Conservation (phyloP, 2,329 filamentous ascomycete species). For the Xylariales sp. region DNA sequence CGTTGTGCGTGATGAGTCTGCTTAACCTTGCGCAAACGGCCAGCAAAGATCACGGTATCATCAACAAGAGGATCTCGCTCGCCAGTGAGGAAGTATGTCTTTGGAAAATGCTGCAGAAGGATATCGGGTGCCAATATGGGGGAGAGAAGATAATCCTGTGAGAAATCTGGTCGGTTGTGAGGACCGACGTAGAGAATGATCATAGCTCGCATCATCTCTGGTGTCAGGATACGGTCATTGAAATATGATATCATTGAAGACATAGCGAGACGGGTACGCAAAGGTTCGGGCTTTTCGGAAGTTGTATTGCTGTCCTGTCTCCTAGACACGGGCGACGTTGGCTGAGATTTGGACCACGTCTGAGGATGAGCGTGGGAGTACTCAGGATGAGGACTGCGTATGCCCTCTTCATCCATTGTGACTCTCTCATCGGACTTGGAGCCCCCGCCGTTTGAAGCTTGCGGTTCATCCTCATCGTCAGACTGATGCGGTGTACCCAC, state of each 20-base stretch:
- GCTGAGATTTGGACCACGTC: slow-evolving; percentile 26
- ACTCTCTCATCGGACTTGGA: slow-evolving; percentile 12
- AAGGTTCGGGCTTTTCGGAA: slow-evolving; percentile 51
- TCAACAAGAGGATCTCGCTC: slow-evolving; percentile 94
- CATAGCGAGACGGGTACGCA: slow-evolving; percentile 85
- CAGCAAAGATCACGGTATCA: slow-evolving; percentile 94
- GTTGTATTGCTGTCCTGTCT: slow-evolving; percentile 17
- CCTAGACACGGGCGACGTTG: slow-evolving; percentile 14
- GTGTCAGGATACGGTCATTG: slow-evolving; percentile 88
- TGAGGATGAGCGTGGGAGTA: slow-evolving; percentile 45
- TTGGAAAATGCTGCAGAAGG: slow-evolving; percentile 81
- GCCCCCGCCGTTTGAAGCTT: slow-evolving; percentile 26
- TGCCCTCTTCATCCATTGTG: slow-evolving; percentile 9
- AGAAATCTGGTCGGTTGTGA: slow-evolving; percentile 88
- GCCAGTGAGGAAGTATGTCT: slow-evolving; percentile 89
- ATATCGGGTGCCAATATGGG: slow-evolving; percentile 84
- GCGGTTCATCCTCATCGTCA: slow-evolving; percentile 61
- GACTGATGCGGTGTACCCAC: slow-evolving; percentile 80
- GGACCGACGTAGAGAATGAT: slow-evolving; percentile 96
- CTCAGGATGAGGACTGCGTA: slow-evolving; percentile 40
- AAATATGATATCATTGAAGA: slow-evolving; percentile 98
- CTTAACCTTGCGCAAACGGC: slow-evolving; percentile 77
- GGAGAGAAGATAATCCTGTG: slow-evolving; percentile 83
- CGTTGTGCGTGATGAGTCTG: slow-evolving; percentile 44
- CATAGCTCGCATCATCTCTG: slow-evolving; percentile 99